These are phyloP conservation scores for Periconia sp. DNA, from an alignment of 2,329 filamentous ascomycete species.

Conservation along the genomic window DNA sequence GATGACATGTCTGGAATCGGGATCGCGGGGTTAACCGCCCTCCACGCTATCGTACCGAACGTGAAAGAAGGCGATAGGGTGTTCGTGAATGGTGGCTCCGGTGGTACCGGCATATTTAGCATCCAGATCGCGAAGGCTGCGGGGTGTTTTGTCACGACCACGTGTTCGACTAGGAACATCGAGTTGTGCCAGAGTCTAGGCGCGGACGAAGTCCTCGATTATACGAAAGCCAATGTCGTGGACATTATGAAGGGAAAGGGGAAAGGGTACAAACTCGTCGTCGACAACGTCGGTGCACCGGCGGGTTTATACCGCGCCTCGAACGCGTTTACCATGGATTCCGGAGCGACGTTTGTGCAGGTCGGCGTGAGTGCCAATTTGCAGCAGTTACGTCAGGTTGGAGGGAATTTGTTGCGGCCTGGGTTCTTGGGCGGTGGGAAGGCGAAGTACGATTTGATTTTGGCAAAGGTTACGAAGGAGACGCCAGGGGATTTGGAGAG, in stretches of 20 bases:
- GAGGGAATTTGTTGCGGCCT: constrained; percentile 47
- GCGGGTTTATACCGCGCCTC: constrained; percentile 56
- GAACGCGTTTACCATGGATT: constrained; percentile 53
- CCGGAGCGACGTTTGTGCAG: constrained; percentile 51
- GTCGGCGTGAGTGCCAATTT: constrained; percentile 19
- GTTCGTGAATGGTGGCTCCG: constrained; percentile 67
- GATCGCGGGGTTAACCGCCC: constrained; percentile 44
- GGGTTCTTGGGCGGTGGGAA: constrained; percentile 55
- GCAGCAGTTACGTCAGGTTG: constrained; percentile 28
- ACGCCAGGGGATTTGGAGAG: constrained; percentile 53
- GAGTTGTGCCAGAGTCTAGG: constrained; percentile 61
- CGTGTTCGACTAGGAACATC: constrained; percentile 61
- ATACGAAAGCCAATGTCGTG: constrained; percentile 54
- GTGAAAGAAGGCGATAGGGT: constrained; percentile 53
- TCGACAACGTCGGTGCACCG: constrained; percentile 61
- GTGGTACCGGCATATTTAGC: constrained; percentile 61
- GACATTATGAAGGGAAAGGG: constrained; percentile 51
- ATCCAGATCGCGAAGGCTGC: constrained; percentile 66
- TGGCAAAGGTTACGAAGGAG: constrained; percentile 43
- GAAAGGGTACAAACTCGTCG: constrained; percentile 53
- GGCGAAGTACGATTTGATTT: constrained; percentile 45
- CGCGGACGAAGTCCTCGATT: constrained; percentile 66
- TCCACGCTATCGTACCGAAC: constrained; percentile 40
- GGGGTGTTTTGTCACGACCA: constrained; percentile 61
- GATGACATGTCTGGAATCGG: constrained; percentile 42